Conservation (phyloP, 108 stramenopile species). For the Cyclotella sp. region DNA sequence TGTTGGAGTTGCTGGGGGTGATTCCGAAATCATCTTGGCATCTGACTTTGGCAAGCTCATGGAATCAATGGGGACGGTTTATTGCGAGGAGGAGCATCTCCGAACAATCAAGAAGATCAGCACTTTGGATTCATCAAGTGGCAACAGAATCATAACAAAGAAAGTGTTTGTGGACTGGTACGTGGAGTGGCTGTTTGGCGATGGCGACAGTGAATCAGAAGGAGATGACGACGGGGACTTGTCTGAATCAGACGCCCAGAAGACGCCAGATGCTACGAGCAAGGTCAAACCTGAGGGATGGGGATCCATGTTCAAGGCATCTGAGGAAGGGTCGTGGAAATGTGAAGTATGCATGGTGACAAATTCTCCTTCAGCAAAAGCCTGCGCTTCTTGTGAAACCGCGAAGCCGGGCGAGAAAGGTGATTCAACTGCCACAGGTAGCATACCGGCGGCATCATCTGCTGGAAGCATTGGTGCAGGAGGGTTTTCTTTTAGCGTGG, state of each 20-base stretch:
- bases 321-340: constrained; percentile 84
- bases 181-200: constrained; percentile 87
- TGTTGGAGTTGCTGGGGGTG: constrained; percentile 26
- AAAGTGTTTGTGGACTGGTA: constrained; percentile 86
- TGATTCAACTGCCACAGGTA: constrained; percentile 37
- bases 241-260: constrained; percentile 30
- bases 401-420: constrained; percentile 66
- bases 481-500: constrained; percentile 1
- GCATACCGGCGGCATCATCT: constrained; percentile 63
- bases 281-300: constrained; percentile 51
- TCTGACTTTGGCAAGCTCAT: constrained; percentile 75
- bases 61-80: constrained; percentile 84
- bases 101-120: constrained; percentile 67
- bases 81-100: constrained; percentile 86
- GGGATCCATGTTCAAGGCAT: constrained; percentile 55
- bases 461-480: constrained; percentile 49
- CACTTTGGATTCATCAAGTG: constrained; percentile 18
- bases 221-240: constrained; percentile 27
- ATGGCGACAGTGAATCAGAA: constrained; percentile 65
- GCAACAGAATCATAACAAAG: constrained; percentile 39
- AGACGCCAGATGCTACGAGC: neutral
- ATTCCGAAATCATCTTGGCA: constrained; percentile 32
- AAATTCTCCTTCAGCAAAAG: constrained; percentile 55
- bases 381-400: constrained; percentile 86
- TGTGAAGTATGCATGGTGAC: constrained; percentile 82